Evolutionary conservation across 768 basidiomycete species (phyloP).

Genomic region (Guyanaporus albipodus): DNA sequence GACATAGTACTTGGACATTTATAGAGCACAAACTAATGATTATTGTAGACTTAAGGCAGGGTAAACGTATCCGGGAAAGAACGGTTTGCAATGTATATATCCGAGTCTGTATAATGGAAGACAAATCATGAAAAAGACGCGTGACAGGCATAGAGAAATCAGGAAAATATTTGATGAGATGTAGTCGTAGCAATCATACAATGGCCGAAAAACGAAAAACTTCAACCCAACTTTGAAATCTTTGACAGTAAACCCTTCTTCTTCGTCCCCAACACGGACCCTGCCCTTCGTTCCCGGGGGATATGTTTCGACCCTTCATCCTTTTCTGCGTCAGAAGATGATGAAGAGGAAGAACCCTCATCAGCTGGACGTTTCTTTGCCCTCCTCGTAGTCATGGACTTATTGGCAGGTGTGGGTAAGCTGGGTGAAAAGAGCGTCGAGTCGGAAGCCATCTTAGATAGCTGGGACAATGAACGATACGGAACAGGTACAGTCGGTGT

Average conservation of each 20-base stretch:
- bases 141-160: too few relatives aligned
- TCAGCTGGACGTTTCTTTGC: constrained; percentile 14
- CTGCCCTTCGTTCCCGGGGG: constrained; percentile 54
- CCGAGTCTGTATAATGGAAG: too few relatives aligned
- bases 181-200: too few relatives aligned
- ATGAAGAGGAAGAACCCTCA: constrained; percentile 29
- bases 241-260: constrained; percentile 18
- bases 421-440: constrained; percentile 35
- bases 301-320: constrained; percentile 48
- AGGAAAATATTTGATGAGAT: too few relatives aligned
- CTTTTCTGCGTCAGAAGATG: constrained; percentile 36
- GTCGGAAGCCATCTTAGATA: constrained; percentile 42
- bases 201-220: too few relatives aligned
- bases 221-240: background rate
- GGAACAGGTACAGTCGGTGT: constrained; percentile 7
- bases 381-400: constrained; percentile 27
- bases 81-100: too few relatives aligned
- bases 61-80: too few relatives aligned
- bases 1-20: too few relatives aligned
- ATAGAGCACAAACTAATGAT: too few relatives aligned
- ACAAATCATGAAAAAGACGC: too few relatives aligned
- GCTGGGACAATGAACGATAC: constrained; percentile 52
- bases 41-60: too few relatives aligned
- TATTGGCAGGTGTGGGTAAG: constrained; percentile 31
- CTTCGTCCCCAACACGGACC: constrained; percentile 30